Base-by-base conservation (phyloP, 1,139 yeast species). In the Debaryomyces coudertii region DNA sequence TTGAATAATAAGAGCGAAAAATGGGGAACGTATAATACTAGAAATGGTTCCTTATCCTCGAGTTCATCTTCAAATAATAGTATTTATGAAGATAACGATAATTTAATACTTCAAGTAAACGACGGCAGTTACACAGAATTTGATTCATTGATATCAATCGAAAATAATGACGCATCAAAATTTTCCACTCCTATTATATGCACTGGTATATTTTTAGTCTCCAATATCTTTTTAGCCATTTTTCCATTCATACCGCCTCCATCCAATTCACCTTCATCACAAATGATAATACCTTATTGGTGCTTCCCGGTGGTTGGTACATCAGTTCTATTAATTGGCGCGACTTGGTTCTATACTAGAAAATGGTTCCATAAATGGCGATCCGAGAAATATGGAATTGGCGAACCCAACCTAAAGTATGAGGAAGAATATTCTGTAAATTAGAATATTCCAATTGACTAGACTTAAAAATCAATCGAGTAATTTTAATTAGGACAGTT, bases 181-280 rank as follows among this genome's bases (percentile, higher is more conserved):
- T 15, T 59, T 28, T 54, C 62, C 2, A 66, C 73, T 1, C 77
- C 77, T 0, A 56, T 54, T 45, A 42, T 63, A 7, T 63, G 71
- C 42, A 61, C 70, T 5, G 9, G 57, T 2, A 51, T 79, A 1
- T 82, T 80, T 54, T 56, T 80, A 12, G n/a, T 63, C 1, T 74
- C 82, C 12, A 80, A 81, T 52, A 31, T 80, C 4, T 80, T 80
- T 50, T 65, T 82, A 54, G 82, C 84, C 2, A 46, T 82, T 8
- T 74, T 81, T 46, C 86, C 87, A 5, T 80, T 82, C 58, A 62
- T 82, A 0, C 83, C 81, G 2, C 87, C 87, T 1, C 76, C 74
- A 20, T 51, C 54, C 34, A 53, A 49, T n/a, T 43, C 51, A 12
- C 46, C 49, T n/a, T 63, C 62, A 50, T 51, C 50, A 2, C 49